phyloP scores from a whole-genome alignment of 129 eudicot genomes.

The Helianthus tuberosus region DNA sequence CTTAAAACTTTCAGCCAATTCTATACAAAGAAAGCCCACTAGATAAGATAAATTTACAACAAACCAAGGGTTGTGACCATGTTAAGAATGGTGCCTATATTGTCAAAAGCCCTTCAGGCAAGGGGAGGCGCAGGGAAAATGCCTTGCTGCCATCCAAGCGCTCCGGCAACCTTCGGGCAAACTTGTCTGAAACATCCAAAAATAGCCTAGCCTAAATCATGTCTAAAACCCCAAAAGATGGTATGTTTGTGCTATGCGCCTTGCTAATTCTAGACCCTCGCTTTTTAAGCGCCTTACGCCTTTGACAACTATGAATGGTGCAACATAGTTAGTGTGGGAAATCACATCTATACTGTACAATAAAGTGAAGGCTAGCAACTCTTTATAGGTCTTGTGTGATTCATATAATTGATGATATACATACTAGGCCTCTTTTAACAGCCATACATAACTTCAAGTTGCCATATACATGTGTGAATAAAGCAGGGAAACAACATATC shows the following conservation, averaged over 20 bases:
- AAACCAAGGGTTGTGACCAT: slow-evolving; percentile 1
- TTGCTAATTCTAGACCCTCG: no score
- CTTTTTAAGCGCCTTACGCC: no score
- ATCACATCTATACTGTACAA: slow-evolving; percentile 1
- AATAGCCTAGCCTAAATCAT: no score
- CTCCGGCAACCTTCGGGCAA: no score
- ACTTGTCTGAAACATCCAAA: no score
- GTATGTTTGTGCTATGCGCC: no score
- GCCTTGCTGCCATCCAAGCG: no score
- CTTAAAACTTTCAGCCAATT: slow-evolving; percentile 4
- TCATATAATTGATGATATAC: not conserved
- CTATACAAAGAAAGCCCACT: not conserved
- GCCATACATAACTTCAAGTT: slow-evolving; percentile 11
- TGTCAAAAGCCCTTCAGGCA: no score
- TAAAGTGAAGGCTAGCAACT: not conserved
- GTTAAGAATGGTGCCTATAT: not conserved
- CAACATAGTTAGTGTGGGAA: not conserved
- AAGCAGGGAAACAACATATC: slow-evolving; percentile 8
- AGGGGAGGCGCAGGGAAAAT: no score
- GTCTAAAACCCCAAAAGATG: no score
- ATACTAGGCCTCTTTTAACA: slow-evolving; percentile 9
- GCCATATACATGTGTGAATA: slow-evolving; percentile 15
- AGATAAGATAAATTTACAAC: not conserved
- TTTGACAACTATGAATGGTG: not conserved
- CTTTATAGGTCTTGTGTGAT: slow-evolving; percentile 3